phyloP scores from a whole-genome alignment of 805 yeast genomes.

The Kuraishia borneana region DNA sequence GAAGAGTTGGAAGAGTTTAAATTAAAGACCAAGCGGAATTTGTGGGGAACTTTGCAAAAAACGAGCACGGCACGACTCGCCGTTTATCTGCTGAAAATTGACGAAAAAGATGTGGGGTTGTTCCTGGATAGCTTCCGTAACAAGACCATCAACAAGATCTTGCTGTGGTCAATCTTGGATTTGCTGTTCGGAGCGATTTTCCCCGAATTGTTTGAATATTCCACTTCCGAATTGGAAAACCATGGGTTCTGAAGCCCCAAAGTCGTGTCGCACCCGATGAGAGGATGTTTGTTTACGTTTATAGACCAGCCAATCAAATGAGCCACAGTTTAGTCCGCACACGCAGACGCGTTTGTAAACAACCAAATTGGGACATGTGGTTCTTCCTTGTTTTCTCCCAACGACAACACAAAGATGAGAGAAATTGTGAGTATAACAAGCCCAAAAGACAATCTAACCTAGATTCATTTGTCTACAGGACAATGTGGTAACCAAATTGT shows the following conservation, averaged over 20 bases:
- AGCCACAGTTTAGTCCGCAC: too few relatives aligned
- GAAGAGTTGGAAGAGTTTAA: conserved; percentile 12
- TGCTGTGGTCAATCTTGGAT: conserved; percentile 30
- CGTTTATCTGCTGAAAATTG: conserved; percentile 4
- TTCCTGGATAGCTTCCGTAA: conserved; percentile 23
- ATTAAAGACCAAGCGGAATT: conserved; percentile 5
- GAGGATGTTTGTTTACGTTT: background rate
- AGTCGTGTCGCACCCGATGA: background rate
- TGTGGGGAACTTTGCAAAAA: background rate
- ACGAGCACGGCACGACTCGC: conserved; percentile 2
- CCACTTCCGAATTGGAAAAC: conserved; percentile 7
- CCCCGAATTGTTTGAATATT: conserved; percentile 18
- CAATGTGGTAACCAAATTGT: conserved; percentile 98
- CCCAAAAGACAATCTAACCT: too few relatives aligned
- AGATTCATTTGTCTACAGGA: conserved; percentile 94
- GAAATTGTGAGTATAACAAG: too few relatives aligned
- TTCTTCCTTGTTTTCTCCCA: too few relatives aligned
- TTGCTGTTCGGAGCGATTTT: conserved; percentile 24
- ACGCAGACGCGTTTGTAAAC: too few relatives aligned
- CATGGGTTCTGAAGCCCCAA: background rate
- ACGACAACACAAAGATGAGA: too few relatives aligned
- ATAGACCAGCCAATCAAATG: conserved; percentile 1
- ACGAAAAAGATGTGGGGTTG: conserved; percentile 6
- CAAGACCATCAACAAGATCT: conserved; percentile 28
- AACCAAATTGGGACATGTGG: too few relatives aligned